Evolutionary conservation across 768 basidiomycete genomes (phyloP).

Genomic region (Symmetrospora coprosmae): DNA sequence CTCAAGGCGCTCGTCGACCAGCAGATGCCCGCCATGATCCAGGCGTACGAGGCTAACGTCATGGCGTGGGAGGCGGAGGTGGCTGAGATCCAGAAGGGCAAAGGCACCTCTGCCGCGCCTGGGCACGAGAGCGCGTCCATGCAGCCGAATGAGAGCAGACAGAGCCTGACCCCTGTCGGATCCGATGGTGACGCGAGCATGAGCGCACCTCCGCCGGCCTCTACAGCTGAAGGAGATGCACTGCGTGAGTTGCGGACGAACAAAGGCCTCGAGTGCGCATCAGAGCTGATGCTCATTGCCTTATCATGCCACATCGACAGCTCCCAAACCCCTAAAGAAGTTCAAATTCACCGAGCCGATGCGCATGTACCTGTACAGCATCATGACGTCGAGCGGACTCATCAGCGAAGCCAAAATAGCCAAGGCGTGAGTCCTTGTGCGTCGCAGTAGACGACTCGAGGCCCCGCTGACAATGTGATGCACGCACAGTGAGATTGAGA

Average conservation of each 20-base stretch:
- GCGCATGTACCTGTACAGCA: slow-evolving; percentile 64
- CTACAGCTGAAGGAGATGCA: neutral
- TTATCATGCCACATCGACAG: too few species aligned
- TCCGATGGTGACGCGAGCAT: neutral
- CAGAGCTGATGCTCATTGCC: too few species aligned
- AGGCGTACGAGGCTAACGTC: slow-evolving; percentile 61
- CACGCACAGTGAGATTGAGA: slow-evolving; percentile 13
- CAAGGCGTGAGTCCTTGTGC: slow-evolving; percentile 34
- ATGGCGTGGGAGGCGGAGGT: slow-evolving; percentile 50
- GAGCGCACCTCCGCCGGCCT: neutral
- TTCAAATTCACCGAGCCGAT: slow-evolving; percentile 66
- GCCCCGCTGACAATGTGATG: neutral
- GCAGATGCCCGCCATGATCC: slow-evolving; percentile 54
- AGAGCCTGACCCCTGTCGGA: neutral
- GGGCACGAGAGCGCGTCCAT: neutral
- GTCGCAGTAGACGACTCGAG: neutral
- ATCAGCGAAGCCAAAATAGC: slow-evolving; percentile 47
- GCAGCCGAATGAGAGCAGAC: neutral
- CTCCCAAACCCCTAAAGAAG: slow-evolving; percentile 48
- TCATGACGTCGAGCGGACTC: slow-evolving; percentile 69
- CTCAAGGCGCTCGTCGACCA: slow-evolving; percentile 51
- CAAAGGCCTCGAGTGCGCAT: too few species aligned
- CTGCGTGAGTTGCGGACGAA: slow-evolving; percentile 30
- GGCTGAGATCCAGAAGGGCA: neutral
- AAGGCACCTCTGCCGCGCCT: neutral